Percentiles rank a stretch among this genome's conserved stretches.
Evolutionary conservation across 768 basidiomycete species (phyloP).

Genomic region (Nidularia pulvinata): DNA sequence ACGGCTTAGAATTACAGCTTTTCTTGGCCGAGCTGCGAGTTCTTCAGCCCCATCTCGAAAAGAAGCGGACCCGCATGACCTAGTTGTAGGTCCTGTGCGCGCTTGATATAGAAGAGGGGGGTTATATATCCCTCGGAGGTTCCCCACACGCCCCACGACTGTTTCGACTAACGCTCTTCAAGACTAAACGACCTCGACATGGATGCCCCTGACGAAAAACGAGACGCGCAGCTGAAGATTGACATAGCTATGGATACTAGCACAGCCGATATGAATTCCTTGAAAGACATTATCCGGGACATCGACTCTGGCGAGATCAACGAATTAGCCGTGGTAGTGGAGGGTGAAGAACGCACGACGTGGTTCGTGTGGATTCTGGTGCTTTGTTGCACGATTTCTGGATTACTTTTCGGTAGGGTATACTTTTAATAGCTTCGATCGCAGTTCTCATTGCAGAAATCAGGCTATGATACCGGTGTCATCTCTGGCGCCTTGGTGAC

Average conservation of each 20-base stretch:
- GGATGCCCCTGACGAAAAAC: neutral
- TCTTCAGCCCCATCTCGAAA: too few relatives aligned
- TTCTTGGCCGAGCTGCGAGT: too few relatives aligned
- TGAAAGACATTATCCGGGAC: conserved; percentile 15
- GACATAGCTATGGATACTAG: conserved; percentile 6
- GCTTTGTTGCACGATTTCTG: conserved; percentile 72
- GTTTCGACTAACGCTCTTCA: neutral
- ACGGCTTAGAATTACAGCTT: too few relatives aligned
- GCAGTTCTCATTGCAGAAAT: too few relatives aligned
- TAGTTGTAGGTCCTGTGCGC: too few relatives aligned
- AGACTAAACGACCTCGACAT: neutral
- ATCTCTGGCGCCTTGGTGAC: conserved; percentile 82
- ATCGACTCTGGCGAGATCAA: conserved; percentile 53
- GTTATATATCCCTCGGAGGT: neutral
- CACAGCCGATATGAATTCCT: conserved; percentile 9
- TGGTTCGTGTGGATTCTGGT: conserved; percentile 83
- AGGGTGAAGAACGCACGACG: conserved; percentile 66
- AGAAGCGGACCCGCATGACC: too few relatives aligned
- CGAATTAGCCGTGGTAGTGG: conserved; percentile 57
- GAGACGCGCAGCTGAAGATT: conserved; percentile 1
- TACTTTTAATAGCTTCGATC: too few relatives aligned
- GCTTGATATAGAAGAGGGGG: too few relatives aligned
- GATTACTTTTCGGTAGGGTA: conserved; percentile 67
- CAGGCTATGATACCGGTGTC: conserved; percentile 82
- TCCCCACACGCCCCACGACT: neutral